Evolutionary conservation across 2,329 filamentous ascomycete species (phyloP).

Genomic region (Fusarium concolor): DNA sequence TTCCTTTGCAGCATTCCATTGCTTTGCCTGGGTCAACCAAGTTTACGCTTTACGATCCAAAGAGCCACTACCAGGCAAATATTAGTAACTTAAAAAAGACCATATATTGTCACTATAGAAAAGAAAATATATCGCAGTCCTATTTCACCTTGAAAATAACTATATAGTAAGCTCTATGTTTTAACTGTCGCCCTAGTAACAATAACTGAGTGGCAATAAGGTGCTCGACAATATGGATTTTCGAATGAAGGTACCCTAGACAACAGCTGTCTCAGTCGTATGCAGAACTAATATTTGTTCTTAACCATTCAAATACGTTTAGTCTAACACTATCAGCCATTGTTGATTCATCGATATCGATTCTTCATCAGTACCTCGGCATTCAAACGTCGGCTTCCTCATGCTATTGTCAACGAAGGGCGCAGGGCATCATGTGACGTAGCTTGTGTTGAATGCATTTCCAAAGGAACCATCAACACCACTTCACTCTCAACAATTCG

Average conservation of each 20-base stretch:
- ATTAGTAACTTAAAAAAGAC: neutral
- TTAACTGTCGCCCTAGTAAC: neutral
- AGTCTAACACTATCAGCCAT: neutral
- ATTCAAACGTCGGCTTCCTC: neutral
- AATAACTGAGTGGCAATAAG: neutral
- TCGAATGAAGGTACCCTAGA: slow-evolving; percentile 10
- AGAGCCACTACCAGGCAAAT: neutral
- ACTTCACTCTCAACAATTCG: neutral
- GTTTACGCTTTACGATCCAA: neutral
- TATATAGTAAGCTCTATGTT: neutral
- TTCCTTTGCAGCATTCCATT: neutral
- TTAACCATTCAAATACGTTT: neutral
- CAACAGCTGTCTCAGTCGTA: neutral
- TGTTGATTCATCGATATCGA: neutral
- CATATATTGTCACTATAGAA: neutral
- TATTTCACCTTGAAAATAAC: too few relatives aligned
- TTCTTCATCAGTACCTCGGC: neutral
- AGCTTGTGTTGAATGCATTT: neutral
- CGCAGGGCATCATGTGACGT: slow-evolving; percentile 39
- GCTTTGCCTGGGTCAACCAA: neutral
- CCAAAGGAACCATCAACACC: neutral
- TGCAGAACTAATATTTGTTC: neutral
- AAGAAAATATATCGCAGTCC: neutral
- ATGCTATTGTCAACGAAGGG: slow-evolving; percentile 29
- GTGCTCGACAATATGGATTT: neutral